These are phyloP conservation scores for Pontederia crassipes DNA, from an alignment of 176 grass and related monocot genomes.

Conservation along the genomic window DNA sequence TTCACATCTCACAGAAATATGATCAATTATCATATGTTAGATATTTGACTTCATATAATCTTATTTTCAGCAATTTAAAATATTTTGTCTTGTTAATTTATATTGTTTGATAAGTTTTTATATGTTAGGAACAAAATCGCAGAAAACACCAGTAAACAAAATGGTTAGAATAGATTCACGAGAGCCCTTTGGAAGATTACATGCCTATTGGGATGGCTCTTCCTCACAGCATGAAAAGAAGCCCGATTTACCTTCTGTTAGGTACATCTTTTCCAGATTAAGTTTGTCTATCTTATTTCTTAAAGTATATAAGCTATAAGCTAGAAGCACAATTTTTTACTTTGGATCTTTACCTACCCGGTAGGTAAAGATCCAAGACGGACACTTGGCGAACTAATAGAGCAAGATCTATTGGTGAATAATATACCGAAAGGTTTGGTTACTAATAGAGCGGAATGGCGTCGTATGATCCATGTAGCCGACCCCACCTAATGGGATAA, in stretches of 20 bases:
- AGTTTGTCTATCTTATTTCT: not conserved
- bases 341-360: not conserved
- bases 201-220: slow-evolving; percentile 64
- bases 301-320: not conserved
- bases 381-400: too few species aligned
- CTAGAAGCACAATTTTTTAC: not conserved
- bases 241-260: slow-evolving; percentile 61
- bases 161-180: slow-evolving; percentile 87
- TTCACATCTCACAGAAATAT: not conserved
- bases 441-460: too few species aligned
- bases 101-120: slow-evolving; percentile 1
- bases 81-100: not conserved
- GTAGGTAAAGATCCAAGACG: too few species aligned
- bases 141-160: slow-evolving; percentile 61
- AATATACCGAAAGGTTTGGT: too few species aligned
- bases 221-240: slow-evolving; percentile 62
- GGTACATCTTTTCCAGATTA: slow-evolving; percentile 21
- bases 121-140: slow-evolving; percentile 49
- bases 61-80: not conserved
- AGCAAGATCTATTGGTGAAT: too few species aligned
- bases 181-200: slow-evolving; percentile 72
- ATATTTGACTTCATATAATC: not conserved
- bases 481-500: too few species aligned
- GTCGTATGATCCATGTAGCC: too few species aligned
- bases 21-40: not conserved